Conservation (phyloP, 495 filamentous ascomycete genomes). For the Darksidea phi region DNA sequence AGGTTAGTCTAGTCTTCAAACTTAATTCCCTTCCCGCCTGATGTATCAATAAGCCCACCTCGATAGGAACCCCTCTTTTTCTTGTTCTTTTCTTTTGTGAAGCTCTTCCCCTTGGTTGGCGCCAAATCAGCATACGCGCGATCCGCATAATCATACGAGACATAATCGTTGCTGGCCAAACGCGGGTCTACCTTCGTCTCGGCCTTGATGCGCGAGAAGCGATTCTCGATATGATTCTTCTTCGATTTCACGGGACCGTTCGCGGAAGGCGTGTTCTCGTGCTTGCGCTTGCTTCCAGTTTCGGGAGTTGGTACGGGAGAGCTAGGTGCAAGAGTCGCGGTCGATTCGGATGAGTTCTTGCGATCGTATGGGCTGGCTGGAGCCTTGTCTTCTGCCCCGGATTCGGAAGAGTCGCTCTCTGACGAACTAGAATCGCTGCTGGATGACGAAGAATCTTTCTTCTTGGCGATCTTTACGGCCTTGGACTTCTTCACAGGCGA, state of each 20-base stretch:
- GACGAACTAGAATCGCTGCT: constrained; percentile 13
- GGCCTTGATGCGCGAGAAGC: constrained; percentile 58
- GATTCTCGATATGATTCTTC: constrained; percentile 19
- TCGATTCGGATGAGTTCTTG: constrained; percentile 38
- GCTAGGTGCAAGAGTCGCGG: constrained; percentile 32
- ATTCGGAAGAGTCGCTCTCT: constrained; percentile 5
- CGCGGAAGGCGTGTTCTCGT: constrained; percentile 41
- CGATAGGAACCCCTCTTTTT: constrained; percentile 67
- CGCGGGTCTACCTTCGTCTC: constrained; percentile 60
- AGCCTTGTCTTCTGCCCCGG: background rate
- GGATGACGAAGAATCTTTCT: constrained; percentile 4
- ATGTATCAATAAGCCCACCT: constrained; percentile 38
- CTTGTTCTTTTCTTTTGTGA: constrained; percentile 99
- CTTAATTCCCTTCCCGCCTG: constrained; percentile 72
- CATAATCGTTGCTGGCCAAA: constrained; percentile 68
- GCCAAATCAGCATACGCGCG: constrained; percentile 82
- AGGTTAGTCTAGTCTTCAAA: constrained; percentile 68
- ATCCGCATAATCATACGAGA: constrained; percentile 82
- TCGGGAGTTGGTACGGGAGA: constrained; percentile 18
- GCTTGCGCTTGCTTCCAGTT: constrained; percentile 30
- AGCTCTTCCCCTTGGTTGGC: constrained; percentile 90
- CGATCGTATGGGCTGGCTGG: background rate
- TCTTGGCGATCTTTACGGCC: constrained; percentile 20
- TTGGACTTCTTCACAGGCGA: constrained; percentile 17
- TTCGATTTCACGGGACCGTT: background rate